Evolutionary conservation across 441 rosid genomes (phyloP).

Genomic region (Gossypium aridum): DNA sequence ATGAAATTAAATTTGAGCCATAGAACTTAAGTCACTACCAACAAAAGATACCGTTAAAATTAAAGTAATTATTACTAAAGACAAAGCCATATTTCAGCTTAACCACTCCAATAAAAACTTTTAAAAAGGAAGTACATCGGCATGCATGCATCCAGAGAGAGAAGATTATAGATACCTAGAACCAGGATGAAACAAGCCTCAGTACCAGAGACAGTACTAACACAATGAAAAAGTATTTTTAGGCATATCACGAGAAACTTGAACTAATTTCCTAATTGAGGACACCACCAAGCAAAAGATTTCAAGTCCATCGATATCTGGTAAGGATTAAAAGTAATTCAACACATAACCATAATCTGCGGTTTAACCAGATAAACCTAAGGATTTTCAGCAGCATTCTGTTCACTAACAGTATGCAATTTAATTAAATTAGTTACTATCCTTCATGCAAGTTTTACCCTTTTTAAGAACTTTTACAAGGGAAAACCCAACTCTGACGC

Average conservation of each 20-base stretch:
- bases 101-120: background rate
- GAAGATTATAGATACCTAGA: background rate
- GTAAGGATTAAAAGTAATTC: background rate
- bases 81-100: background rate
- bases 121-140: background rate
- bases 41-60: background rate
- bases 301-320: background rate
- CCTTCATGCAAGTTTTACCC: background rate
- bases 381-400: background rate
- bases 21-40: background rate
- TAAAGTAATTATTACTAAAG: background rate
- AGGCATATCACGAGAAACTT: background rate
- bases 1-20: background rate
- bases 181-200: background rate
- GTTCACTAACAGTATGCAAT: background rate
- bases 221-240: background rate
- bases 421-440: background rate
- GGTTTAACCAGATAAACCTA: background rate
- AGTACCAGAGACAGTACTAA: background rate
- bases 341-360: background rate
- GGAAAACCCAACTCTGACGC: constrained; percentile 1
- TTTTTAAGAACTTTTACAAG: background rate
- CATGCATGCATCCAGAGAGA: background rate
- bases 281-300: background rate
- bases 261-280: background rate